Percentiles rank a stretch among this genome's conserved stretches.
Conservation (phyloP, 257 asterid species). For the Solanum etuberosum region DNA sequence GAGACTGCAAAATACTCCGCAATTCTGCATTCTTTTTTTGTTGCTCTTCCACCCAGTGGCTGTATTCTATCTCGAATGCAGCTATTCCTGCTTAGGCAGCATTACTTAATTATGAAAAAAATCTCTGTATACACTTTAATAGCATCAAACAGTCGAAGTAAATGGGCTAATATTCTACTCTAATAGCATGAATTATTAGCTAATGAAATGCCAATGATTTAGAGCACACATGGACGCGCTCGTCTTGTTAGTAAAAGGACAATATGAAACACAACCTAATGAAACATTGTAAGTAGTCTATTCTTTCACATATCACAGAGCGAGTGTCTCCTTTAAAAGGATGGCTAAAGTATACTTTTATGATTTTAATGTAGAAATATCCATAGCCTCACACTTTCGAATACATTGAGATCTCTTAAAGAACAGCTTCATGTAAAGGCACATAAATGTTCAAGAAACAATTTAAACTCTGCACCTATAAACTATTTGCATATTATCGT, state of each 20-base stretch:
- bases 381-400: neutral
- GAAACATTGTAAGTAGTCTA: neutral
- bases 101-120: neutral
- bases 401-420: neutral
- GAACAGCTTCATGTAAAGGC: neutral
- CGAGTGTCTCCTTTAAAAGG: neutral
- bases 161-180: neutral
- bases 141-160: neutral
- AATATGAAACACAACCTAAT: neutral
- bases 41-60: constrained; percentile 70
- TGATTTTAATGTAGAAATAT: neutral
- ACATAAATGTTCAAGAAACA: neutral
- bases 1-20: constrained; percentile 47
- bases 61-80: constrained; percentile 71
- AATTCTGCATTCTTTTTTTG: constrained; percentile 51
- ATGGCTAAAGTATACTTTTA: neutral
- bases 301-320: neutral
- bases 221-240: neutral
- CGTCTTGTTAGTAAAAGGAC: neutral
- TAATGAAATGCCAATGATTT: neutral
- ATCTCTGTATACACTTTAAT: neutral
- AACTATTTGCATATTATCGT: neutral
- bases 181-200: neutral
- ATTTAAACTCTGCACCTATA: neutral
- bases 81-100: constrained; percentile 35